Conservation (phyloP, 129 eudicot genomes). For the Smallanthus sonchifolius region DNA sequence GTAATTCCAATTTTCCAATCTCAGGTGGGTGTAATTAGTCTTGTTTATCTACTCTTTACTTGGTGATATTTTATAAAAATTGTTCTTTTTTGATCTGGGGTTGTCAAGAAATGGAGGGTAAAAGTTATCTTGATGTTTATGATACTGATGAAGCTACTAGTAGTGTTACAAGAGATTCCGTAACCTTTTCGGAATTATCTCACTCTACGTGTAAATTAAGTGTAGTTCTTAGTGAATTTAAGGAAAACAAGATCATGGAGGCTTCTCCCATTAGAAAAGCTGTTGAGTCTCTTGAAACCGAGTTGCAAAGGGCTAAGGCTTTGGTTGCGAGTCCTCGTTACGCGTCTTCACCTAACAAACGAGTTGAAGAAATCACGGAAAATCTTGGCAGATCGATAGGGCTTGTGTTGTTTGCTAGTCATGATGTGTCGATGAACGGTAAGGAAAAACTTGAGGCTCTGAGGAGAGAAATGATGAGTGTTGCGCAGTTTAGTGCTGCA, state of each 20-base stretch:
- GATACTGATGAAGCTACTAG: constrained; percentile 37
- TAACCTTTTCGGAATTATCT: constrained; percentile 40
- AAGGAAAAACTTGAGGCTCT: constrained; percentile 63
- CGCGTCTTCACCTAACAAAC: constrained; percentile 42
- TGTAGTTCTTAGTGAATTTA: constrained; percentile 49
- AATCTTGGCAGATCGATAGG: constrained; percentile 86
- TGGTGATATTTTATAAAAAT: background rate
- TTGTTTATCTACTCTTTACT: background rate
- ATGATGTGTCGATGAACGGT: constrained; percentile 51
- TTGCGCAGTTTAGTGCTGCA: constrained; percentile 41
- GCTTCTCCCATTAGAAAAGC: constrained; percentile 57
- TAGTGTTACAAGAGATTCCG: constrained; percentile 38
- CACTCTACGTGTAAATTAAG: constrained; percentile 51
- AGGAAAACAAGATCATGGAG: constrained; percentile 46
- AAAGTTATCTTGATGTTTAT: constrained; percentile 20
- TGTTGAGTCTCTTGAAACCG: constrained; percentile 59
- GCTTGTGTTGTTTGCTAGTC: constrained; percentile 75
- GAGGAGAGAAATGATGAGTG: constrained; percentile 80
- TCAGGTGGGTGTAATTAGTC: background rate
- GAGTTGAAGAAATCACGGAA: constrained; percentile 48
- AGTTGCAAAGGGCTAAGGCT: constrained; percentile 56
- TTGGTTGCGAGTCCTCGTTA: constrained; percentile 34
- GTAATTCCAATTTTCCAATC: constrained; percentile 1
- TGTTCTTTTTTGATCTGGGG: constrained; percentile 5
- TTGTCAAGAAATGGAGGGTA: constrained; percentile 29